Evolutionary conservation across 352 stramenopile species (phyloP).

Genomic region (Pythium plurisporium): DNA sequence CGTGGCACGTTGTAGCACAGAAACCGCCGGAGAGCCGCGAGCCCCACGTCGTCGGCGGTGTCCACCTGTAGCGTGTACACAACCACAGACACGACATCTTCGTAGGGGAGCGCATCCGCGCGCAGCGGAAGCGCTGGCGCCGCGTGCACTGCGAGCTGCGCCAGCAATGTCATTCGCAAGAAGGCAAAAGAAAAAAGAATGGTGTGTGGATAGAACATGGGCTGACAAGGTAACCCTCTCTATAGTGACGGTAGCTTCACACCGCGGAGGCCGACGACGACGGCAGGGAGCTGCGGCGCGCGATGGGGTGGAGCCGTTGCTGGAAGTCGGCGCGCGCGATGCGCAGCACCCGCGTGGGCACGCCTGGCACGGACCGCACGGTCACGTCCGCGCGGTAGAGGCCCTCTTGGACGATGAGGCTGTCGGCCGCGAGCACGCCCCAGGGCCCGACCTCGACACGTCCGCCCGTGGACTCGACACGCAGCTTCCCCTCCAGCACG

Average conservation of each 20-base stretch:
- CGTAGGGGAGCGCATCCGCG: background rate
- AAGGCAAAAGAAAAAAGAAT: background rate
- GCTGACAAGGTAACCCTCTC: background rate
- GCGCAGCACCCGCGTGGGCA: constrained; percentile 23
- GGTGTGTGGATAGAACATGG: background rate
- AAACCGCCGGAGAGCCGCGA: background rate
- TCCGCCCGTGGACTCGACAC: constrained; percentile 24
- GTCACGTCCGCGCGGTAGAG: constrained; percentile 35
- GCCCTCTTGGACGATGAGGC: constrained; percentile 39
- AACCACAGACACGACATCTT: background rate
- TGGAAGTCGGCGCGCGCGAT: constrained; percentile 43
- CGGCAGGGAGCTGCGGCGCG: constrained; percentile 21
- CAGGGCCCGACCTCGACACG: constrained; percentile 30
- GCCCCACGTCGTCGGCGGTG: background rate
- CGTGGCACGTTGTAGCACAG: background rate
- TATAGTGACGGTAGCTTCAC: too few relatives aligned
- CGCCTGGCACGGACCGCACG: constrained; percentile 26
- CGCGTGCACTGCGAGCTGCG: background rate
- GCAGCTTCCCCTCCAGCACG: constrained; percentile 32
- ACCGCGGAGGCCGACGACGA: constrained; percentile 1
- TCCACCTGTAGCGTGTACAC: background rate
- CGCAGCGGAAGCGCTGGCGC: background rate
- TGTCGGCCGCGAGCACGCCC: constrained; percentile 34
- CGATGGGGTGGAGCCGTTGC: constrained; percentile 31
- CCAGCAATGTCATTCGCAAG: background rate